Evolutionary conservation across 768 basidiomycete genomes (phyloP).

Genomic region (Rubroboletus pulcherrimus): DNA sequence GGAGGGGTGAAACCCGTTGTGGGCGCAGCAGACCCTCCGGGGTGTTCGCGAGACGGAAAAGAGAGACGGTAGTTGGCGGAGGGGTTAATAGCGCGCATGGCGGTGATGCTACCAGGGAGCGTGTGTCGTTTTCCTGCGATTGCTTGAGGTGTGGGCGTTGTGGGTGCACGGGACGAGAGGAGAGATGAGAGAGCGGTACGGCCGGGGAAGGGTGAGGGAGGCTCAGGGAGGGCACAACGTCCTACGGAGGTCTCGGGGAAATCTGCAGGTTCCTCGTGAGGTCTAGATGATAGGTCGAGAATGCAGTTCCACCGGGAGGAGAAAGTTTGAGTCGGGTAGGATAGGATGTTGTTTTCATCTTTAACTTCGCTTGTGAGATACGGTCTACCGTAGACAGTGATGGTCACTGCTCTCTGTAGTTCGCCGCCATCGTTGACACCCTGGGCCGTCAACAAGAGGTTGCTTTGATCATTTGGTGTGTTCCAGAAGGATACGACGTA

Average conservation of each 20-base stretch:
- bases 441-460: conserved; percentile 29
- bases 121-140: conserved; percentile 62
- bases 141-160: conserved; percentile 26
- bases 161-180: conserved; percentile 25
- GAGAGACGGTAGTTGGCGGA: conserved; percentile 21
- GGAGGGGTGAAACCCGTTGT: conserved; percentile 30
- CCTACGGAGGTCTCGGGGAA: conserved; percentile 14
- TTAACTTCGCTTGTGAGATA: conserved; percentile 35
- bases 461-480: conserved; percentile 54
- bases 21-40: conserved; percentile 11
- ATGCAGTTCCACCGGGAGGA: conserved; percentile 89
- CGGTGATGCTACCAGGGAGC: conserved; percentile 34
- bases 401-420: conserved; percentile 73
- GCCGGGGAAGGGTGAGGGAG: conserved; percentile 75
- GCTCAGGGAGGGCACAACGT: conserved; percentile 59
- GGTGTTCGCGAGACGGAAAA: conserved; percentile 27
- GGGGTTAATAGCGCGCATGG: conserved; percentile 29
- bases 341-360: conserved; percentile 13
- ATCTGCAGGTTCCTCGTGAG: conserved; percentile 19
- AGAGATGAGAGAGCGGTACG: conserved; percentile 23
- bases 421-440: conserved; percentile 39
- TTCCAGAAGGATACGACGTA: conserved; percentile 84
- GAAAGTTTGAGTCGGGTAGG: conserved; percentile 71
- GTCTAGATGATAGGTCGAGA: conserved; percentile 61
- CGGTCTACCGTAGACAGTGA: conserved; percentile 75